Evolutionary conservation across 2,329 filamentous ascomycete genomes (phyloP).

Genomic region (Orbilia ellipsospora): DNA sequence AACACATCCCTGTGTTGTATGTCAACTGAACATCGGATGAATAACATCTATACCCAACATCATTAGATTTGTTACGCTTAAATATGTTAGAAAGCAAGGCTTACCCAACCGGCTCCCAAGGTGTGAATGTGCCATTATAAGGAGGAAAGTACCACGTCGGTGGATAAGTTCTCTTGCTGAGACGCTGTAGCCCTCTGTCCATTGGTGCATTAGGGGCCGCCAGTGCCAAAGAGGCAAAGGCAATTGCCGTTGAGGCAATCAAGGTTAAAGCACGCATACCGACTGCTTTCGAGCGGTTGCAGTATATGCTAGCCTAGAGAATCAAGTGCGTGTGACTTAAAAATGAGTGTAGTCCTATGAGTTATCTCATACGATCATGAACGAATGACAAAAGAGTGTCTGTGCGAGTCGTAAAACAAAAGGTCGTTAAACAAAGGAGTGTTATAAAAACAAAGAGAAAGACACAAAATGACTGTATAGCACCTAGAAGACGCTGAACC

Average conservation of each 20-base stretch:
- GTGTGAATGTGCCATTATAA: slow-evolving; percentile 3
- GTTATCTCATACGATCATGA: too few relatives aligned
- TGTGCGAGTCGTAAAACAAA: too few relatives aligned
- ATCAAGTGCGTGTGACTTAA: too few relatives aligned
- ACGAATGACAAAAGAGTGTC: too few relatives aligned
- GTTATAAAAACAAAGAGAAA: too few relatives aligned
- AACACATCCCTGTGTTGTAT: slow-evolving; percentile 16
- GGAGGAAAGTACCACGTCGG: slow-evolving; percentile 12
- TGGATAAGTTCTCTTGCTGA: slow-evolving; percentile 8
- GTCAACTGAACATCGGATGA: slow-evolving; percentile 11
- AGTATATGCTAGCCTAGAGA: too few relatives aligned
- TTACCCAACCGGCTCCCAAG: slow-evolving; percentile 9
- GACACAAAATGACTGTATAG: too few relatives aligned
- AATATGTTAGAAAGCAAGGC: not conserved
- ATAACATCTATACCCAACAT: slow-evolving; percentile 16
- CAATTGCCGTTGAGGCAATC: slow-evolving; percentile 18
- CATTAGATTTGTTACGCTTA: not conserved
- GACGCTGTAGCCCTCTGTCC: not conserved
- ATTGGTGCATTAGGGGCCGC: slow-evolving; percentile 7
- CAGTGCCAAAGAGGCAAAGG: slow-evolving; percentile 15
- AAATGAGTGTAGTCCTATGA: too few relatives aligned
- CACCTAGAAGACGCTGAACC: too few relatives aligned
- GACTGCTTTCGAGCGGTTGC: too few relatives aligned
- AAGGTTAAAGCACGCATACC: slow-evolving; percentile 8
- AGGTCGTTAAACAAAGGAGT: too few relatives aligned